Percentiles rank a stretch among this genome's conserved stretches.
Evolutionary conservation across 495 filamentous ascomycete species (phyloP).

Genomic region (Sabuloglossum arenarium): DNA sequence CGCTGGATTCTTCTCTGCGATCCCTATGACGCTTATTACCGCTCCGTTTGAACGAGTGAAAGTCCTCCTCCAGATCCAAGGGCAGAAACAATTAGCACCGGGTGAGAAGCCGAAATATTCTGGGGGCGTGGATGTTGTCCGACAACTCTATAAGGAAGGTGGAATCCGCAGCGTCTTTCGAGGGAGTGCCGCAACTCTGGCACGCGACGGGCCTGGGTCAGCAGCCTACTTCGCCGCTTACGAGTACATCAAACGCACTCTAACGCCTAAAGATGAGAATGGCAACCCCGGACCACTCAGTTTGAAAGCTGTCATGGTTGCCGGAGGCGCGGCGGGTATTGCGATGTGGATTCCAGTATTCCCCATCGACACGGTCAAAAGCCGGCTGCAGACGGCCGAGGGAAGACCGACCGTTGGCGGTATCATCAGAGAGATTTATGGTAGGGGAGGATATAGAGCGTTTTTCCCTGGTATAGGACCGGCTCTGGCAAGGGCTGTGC

Average conservation of each 20-base stretch:
- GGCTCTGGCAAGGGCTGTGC: conserved; percentile 78
- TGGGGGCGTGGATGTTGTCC: conserved; percentile 80
- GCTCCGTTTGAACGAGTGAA: conserved; percentile 98
- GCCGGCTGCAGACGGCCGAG: conserved; percentile 74
- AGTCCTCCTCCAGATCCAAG: conserved; percentile 93
- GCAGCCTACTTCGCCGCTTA: conserved; percentile 96
- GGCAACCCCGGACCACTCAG: conserved; percentile 58
- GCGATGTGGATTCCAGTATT: conserved; percentile 99
- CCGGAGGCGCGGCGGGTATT: conserved; percentile 77
- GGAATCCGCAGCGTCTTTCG: conserved; percentile 82
- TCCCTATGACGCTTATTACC: conserved; percentile 94
- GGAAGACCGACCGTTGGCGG: conserved; percentile 68
- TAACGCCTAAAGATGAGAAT: conserved; percentile 71
- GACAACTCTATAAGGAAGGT: conserved; percentile 82
- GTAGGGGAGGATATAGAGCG: conserved; percentile 61
- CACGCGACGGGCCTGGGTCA: conserved; percentile 76
- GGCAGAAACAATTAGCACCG: conserved; percentile 63
- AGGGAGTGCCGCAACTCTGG: conserved; percentile 74
- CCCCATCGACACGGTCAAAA: conserved; percentile 94
- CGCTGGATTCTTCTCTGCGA: conserved; percentile 92
- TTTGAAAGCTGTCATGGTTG: conserved; percentile 60
- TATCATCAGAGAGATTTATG: conserved; percentile 58
- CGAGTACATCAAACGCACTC: conserved; percentile 70
- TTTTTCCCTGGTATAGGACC: conserved; percentile 97
- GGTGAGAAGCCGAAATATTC: conserved; percentile 87